Conservation (phyloP, 176 grass and related monocot genomes). For the Rhynchospora tenuis region DNA sequence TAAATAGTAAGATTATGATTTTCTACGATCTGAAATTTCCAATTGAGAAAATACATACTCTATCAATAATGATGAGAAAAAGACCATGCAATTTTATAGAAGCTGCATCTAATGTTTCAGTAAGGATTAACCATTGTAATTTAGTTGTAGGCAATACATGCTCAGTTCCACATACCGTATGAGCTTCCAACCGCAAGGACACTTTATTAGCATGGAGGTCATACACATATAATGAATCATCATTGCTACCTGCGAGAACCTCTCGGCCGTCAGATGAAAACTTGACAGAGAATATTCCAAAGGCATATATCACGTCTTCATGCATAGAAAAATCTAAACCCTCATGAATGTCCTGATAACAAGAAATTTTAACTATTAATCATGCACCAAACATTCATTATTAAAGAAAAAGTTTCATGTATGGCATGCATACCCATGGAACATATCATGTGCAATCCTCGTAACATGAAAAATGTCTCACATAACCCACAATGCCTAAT, state of each 20-base stretch:
- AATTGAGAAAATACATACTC: not conserved
- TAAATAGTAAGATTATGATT: not conserved
- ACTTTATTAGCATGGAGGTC: constrained; percentile 65
- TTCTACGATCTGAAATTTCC: not conserved
- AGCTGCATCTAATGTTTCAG: not conserved
- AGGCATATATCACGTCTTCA: constrained; percentile 55
- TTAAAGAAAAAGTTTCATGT: not conserved
- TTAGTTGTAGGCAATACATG: not conserved
- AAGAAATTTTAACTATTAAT: not conserved
- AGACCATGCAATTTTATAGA: not conserved
- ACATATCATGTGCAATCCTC: not conserved
- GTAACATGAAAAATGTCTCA: not conserved
- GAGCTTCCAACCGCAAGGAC: constrained; percentile 57
- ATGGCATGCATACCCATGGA: not conserved
- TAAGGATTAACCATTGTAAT: not conserved
- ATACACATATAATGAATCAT: constrained; percentile 75
- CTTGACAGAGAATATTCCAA: constrained; percentile 84
- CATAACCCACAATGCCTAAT: not conserved
- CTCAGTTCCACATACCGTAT: constrained; percentile 44
- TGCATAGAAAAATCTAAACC: constrained; percentile 70
- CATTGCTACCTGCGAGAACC: constrained; percentile 70
- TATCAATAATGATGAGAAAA: not conserved
- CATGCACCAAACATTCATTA: not conserved
- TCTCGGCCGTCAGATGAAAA: constrained; percentile 80
- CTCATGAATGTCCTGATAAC: constrained; percentile 64